Conservation (phyloP, 2,329 filamentous ascomycete genomes). For the Fusarium setosum region DNA sequence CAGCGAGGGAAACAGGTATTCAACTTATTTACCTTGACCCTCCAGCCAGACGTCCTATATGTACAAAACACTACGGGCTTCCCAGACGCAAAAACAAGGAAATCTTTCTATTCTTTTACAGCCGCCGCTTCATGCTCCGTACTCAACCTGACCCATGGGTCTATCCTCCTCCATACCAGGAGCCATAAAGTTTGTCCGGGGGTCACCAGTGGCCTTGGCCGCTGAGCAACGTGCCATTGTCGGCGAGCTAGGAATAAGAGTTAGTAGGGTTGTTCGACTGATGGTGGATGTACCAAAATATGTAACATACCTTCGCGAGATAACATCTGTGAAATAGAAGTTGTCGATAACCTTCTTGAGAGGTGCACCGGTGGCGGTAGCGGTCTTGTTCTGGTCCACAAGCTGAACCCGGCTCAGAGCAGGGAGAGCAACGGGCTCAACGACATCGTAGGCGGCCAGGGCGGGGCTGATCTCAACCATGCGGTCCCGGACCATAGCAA, state of each 20-base stretch:
- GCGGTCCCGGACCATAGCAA: slow-evolving; percentile 88
- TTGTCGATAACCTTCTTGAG: slow-evolving; percentile 91
- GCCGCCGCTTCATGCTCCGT: slow-evolving; percentile 59
- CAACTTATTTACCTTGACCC: slow-evolving; percentile 47
- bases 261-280: slow-evolving; percentile 39
- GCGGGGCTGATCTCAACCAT: slow-evolving; percentile 96
- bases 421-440: slow-evolving; percentile 82
- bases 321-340: slow-evolving; percentile 98
- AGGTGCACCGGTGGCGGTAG: slow-evolving; percentile 75
- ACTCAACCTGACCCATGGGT: slow-evolving; percentile 70
- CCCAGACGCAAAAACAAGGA: slow-evolving; percentile 47
- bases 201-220: slow-evolving; percentile 85
- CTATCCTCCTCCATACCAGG: slow-evolving; percentile 73
- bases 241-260: slow-evolving; percentile 74
- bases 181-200: slow-evolving; percentile 83
- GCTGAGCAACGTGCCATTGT: slow-evolving; percentile 99
- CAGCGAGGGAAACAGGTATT: slow-evolving; percentile 40
- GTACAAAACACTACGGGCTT: slow-evolving; percentile 51
- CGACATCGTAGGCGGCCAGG: slow-evolving; percentile 88
- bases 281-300: slow-evolving; percentile 15
- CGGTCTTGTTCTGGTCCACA: slow-evolving; percentile 94
- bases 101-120: slow-evolving; percentile 53
- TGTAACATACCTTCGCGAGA: slow-evolving; percentile 85
- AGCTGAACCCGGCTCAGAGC: slow-evolving; percentile 92
- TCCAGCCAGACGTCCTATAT: slow-evolving; percentile 51